Evolutionary conservation across 2,329 filamentous ascomycete genomes (phyloP).

Genomic region (Neonectria punicea): DNA sequence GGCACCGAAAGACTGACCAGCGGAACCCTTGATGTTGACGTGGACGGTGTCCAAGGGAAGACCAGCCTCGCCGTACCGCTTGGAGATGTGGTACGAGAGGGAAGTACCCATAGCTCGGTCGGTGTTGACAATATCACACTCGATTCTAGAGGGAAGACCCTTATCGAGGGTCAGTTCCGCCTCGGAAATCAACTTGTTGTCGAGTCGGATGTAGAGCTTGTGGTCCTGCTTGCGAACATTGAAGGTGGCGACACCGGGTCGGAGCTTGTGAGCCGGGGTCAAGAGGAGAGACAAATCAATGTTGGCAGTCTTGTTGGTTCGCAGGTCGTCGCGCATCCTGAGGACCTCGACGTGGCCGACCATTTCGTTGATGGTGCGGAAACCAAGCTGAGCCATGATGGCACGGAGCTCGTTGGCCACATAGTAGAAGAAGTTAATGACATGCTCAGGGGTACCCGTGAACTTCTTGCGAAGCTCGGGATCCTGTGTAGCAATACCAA

Average conservation of each 20-base stretch:
- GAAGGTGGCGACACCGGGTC: constrained; percentile 94
- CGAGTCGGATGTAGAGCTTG: constrained; percentile 88
- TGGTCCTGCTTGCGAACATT: constrained; percentile 99
- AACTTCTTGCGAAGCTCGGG: constrained; percentile 96
- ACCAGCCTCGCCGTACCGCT: constrained; percentile 88
- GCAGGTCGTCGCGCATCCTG: constrained; percentile 86
- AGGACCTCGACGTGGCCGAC: constrained; percentile 90
- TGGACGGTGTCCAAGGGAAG: constrained; percentile 94
- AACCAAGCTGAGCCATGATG: constrained; percentile 95
- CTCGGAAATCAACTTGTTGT: constrained; percentile 97
- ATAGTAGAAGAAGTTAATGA: constrained; percentile 99
- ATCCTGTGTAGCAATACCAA: constrained; percentile 95
- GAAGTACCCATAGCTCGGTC: constrained; percentile 94
- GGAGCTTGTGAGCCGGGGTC: constrained; percentile 94
- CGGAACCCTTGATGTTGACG: constrained; percentile 95
- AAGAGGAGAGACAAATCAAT: constrained; percentile 93
- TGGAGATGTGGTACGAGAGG: constrained; percentile 94
- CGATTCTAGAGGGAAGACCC: constrained; percentile 90
- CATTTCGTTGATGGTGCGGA: constrained; percentile 98
- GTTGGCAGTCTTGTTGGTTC: constrained; percentile 89
- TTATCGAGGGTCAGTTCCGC: constrained; percentile 95
- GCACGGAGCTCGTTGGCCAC: constrained; percentile 94
- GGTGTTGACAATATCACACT: constrained; percentile 96
- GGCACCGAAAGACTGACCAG: constrained; percentile 95
- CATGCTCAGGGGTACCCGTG: constrained; percentile 89